Conservation (phyloP, 2,329 filamentous ascomycete genomes). For the Claviceps capensis region DNA sequence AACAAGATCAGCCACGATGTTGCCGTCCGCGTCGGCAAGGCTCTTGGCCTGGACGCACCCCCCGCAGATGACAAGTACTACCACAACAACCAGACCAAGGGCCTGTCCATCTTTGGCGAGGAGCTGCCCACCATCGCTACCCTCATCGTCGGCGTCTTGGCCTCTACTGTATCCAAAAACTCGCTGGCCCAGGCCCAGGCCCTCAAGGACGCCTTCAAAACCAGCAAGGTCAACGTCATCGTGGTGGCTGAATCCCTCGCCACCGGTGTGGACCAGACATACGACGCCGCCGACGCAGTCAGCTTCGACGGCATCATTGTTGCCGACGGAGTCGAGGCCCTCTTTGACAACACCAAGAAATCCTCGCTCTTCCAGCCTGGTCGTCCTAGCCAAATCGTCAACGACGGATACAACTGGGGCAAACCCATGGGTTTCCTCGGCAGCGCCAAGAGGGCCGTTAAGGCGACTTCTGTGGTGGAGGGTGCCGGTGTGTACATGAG, state of each 20-base stretch:
- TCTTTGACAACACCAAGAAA: slow-evolving; percentile 31
- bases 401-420: slow-evolving; percentile 51
- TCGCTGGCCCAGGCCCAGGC: slow-evolving; percentile 34
- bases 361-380: slow-evolving; percentile 49
- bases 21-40: slow-evolving; percentile 47
- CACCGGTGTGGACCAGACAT: slow-evolving; percentile 45
- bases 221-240: slow-evolving; percentile 39
- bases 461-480: slow-evolving; percentile 28
- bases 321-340: slow-evolving; percentile 33
- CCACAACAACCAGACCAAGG: slow-evolving; percentile 51
- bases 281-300: slow-evolving; percentile 48
- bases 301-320: slow-evolving; percentile 52
- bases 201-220: slow-evolving; percentile 35
- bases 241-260: slow-evolving; percentile 47
- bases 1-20: slow-evolving; percentile 57
- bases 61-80: slow-evolving; percentile 50
- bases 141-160: slow-evolving; percentile 50
- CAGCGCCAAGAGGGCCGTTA: slow-evolving; percentile 22
- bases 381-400: slow-evolving; percentile 48
- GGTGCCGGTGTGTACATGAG: slow-evolving; percentile 28
- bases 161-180: slow-evolving; percentile 25
- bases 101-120: slow-evolving; percentile 44
- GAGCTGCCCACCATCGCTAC: slow-evolving; percentile 47
- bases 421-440: slow-evolving; percentile 55
- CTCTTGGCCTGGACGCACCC: slow-evolving; percentile 45